Base-by-base conservation (phyloP, 192 early-diverging fungal species). In the Podila epigama region DNA sequence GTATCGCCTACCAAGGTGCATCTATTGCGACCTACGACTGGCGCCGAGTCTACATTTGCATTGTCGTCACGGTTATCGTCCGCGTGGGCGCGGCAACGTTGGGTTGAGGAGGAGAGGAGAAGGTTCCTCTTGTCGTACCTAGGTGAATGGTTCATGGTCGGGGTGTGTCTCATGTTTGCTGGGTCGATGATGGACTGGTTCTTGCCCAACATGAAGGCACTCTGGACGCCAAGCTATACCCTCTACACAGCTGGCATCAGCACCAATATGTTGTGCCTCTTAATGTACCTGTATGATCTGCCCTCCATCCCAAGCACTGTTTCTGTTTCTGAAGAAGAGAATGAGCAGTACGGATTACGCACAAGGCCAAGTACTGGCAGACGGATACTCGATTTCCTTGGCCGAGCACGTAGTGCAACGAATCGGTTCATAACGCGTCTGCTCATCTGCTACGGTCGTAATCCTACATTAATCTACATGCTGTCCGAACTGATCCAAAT, bases 221-320 rank as follows among this genome's bases (percentile, higher is more conserved):
- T 88, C n/a, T 88, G 87, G 87, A 84, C 86, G 0, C 87, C 84
- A 1, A 79, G 70, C 12, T 88, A 81, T 41, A 77, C 79, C 13
- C 50, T 86, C 18, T 66, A 82, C 28, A 66, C 81, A 12, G 59
- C 71, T 7, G 80, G 58, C 1, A 31, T 83, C 3, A 70, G 78
- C 32, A 63, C 61, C 34, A 58, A 52, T 32, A 10, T 60, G 4
- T 60, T 87, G 9, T 62, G 63, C 12, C 33, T 65, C 1, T 29
- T 57, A 27, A 77, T 79, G 57, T 83, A 77, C 35, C 12, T 75
- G 20, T 81, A 68, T 15, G 83, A 86, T 28, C 29, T 80, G 1
- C 51, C 63, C 11, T 18, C 27, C 13, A 3, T 42, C 55, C 4
- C 20, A 27, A 18, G 9, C 22, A 20, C 13, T 20, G 27, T n/a